These are phyloP conservation scores for Aspergillus latus DNA, from an alignment of 2,329 filamentous ascomycete species.

Conservation along the genomic window DNA sequence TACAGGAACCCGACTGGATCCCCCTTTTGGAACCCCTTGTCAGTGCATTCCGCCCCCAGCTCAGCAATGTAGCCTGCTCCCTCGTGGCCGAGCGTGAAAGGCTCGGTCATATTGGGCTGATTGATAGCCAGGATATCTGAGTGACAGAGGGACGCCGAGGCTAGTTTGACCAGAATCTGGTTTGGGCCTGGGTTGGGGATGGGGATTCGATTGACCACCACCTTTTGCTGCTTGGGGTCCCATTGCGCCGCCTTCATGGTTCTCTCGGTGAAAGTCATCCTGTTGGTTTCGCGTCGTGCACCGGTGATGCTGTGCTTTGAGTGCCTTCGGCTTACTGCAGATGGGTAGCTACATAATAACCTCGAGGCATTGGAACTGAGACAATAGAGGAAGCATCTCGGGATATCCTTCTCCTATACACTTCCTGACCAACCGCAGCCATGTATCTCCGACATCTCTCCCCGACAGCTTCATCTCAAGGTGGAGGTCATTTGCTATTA, in stretches of 20 bases:
- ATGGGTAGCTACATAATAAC: no score
- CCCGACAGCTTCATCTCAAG: no score
- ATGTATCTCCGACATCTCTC: no score
- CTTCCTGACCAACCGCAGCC: no score
- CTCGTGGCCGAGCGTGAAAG: constrained; percentile 8
- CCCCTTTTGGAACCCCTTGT: constrained; percentile 4
- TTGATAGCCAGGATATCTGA: constrained; percentile 7
- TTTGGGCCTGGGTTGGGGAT: constrained; percentile 5
- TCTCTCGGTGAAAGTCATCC: neutral
- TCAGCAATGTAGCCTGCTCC: constrained; percentile 2
- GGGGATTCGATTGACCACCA: constrained; percentile 6
- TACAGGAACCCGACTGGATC: constrained; percentile 7
- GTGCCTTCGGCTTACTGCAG: no score
- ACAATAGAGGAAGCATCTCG: no score
- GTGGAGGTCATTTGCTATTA: no score
- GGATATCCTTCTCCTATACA: no score
- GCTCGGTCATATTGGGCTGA: neutral
- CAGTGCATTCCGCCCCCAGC: neutral
- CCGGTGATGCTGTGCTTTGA: no score
- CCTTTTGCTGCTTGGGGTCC: constrained; percentile 6
- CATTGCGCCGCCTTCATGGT: constrained; percentile 3
- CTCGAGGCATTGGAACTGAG: no score
- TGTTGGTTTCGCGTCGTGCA: no score
- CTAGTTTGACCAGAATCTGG: constrained; percentile 10
- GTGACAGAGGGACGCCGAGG: constrained; percentile 7